Base-by-base conservation (phyloP, 495 filamentous ascomycete genomes). In the Talaromyces thailandensis region DNA sequence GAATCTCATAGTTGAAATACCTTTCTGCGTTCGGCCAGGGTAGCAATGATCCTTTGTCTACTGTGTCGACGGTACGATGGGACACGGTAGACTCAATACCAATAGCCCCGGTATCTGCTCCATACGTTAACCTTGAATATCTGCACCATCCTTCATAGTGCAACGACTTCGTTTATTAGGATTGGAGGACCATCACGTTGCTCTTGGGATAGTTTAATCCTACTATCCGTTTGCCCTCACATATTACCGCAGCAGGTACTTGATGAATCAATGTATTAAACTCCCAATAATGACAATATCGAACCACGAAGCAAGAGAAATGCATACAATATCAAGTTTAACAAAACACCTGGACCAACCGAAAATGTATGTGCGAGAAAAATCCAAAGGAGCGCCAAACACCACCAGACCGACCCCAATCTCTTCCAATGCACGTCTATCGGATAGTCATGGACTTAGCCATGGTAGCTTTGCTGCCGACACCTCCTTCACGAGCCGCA, bases 371-470 rank as follows among this genome's bases (percentile, higher is more conserved):
- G 25, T 56, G 18, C 53, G n/a, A 21, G 21, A 35, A 35, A 2
- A 14, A 26, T 12, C 24, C 52, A 57, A 35, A n/a, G 6, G 11
- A 57, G 24, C 26, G 21, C 25, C 50, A 24, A 35, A 57, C 55
- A 14, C 55, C 55, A 25, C 28, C 16, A 31, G 31, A 18, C 43
- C 16, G 21, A 21, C 16, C 40, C 43, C 18, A 4, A 11, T 12
- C 21, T 52, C 48, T 52, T 26, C 25, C 14, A 53, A 57, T 70
- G 66, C 68, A 71, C 18, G 26, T 66, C 81, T 88, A 98, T 62
- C 93, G 90, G 73, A 98, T 98, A 57, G 94, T 98, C 91, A 96
- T 96, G 73, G 92, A 90, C 84, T 96, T 96, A 69, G 83, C 84
- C 83, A 96, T 87, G 65, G 88, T 86, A 9, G 82, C 86, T 66